A percentile compares a stretch with the other conserved stretches of the same genome.
phyloP scores from a whole-genome alignment of 768 basidiomycete species.

The Peribolospora baueri region DNA sequence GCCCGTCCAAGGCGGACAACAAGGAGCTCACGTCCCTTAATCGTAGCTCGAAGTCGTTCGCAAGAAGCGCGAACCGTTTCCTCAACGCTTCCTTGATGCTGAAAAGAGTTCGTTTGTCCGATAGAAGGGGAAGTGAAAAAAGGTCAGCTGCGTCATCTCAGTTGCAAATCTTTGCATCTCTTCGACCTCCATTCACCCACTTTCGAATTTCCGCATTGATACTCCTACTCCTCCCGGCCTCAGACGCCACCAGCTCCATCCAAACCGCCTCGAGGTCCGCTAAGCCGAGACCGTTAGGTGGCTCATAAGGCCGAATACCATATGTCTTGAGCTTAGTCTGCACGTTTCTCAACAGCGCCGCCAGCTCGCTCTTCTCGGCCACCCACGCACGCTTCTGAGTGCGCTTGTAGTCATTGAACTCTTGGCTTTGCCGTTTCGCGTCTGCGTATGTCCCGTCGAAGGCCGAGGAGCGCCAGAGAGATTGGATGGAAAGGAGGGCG shows the following conservation, averaged over 20 bases:
- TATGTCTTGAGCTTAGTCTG: slow-evolving; percentile 87
- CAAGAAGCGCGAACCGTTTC: slow-evolving; percentile 49
- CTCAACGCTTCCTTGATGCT: slow-evolving; percentile 65
- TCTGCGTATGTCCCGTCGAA: background rate
- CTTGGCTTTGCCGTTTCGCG: slow-evolving; percentile 42
- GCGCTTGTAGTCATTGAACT: slow-evolving; percentile 58
- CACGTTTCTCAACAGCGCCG: slow-evolving; percentile 70
- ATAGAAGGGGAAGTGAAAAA: background rate
- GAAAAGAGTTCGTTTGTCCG: background rate
- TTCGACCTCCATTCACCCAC: slow-evolving; percentile 25
- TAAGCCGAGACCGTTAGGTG: slow-evolving; percentile 42
- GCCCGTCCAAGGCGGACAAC: slow-evolving; percentile 48
- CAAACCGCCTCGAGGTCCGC: slow-evolving; percentile 55
- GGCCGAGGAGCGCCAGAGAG: background rate
- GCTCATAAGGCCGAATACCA: slow-evolving; percentile 57
- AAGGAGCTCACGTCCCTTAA: slow-evolving; percentile 43
- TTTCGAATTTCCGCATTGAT: slow-evolving; percentile 77
- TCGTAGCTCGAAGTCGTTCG: slow-evolving; percentile 48
- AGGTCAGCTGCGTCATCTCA: background rate
- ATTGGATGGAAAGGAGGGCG: slow-evolving; percentile 3
- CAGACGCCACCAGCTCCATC: slow-evolving; percentile 43
- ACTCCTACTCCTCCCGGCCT: slow-evolving; percentile 47
- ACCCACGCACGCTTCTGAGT: slow-evolving; percentile 70
- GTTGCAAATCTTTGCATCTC: background rate
- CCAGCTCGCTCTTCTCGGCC: slow-evolving; percentile 64